Evolutionary conservation across 2,329 filamentous ascomycete genomes (phyloP), one percentile per base, ranked within the genome.

Genomic region (Fusarium pseudocircinatum): DNA sequence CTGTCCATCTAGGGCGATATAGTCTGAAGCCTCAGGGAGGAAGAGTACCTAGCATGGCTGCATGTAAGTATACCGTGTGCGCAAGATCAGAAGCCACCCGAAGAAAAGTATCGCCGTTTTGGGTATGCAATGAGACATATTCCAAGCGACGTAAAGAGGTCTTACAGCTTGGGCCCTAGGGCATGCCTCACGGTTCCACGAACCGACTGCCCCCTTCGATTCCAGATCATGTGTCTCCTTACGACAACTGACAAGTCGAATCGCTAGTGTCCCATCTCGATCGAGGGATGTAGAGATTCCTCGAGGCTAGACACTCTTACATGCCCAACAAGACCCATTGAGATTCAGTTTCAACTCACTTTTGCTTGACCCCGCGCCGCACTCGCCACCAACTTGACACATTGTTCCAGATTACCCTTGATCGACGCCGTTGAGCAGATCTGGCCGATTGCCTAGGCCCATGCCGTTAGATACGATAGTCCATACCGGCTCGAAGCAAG

Each of bases 21-120:
- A 98, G 84, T 97, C 95, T 63, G 90, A 90, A 30, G 96, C 96
- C 87, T 98, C 96, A 18, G 96, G 96, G 60, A 98, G 91, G 84
- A 98, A 98, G 56, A 98, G 88, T 24, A 93, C 90, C 89, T 69
- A 63, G 20, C 93, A 70, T 30, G 14, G 22, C 44, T 18, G 54
- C 18, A 24, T 44, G 68, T 76, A 69, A 75, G 75, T 76, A 77
- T 68, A 76, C 74, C 60, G 62, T 73, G 63, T 73, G 62, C 76
- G 62, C 63, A 72, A 61, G 24, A 43, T 32, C 30, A 36, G 49
- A 53, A 50, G 46, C 53, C 30, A 52, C 44, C 40, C 32, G 52
- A 58, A 59, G 52, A 24, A 26, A 74, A 53, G 75, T 71, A 69
- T 62, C 65, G 60, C 70, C 46, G 58, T 39, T 77, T 70, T 30